Evolutionary conservation across 129 eudicot species (phyloP).

Genomic region (Deinandra increscens): DNA sequence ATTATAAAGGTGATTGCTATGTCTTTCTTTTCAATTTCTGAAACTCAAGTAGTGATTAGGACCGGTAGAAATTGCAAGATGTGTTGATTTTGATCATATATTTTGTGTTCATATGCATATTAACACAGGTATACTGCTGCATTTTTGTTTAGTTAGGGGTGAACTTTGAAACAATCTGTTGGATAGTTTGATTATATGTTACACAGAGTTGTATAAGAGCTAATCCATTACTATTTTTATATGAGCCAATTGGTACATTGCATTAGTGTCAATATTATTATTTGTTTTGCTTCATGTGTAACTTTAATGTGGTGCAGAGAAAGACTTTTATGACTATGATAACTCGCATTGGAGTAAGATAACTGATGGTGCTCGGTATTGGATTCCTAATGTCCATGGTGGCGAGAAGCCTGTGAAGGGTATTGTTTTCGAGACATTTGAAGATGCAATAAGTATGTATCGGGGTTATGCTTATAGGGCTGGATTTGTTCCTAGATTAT

Average conservation of each 20-base stretch:
- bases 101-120: no score
- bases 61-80: no score
- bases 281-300: not conserved
- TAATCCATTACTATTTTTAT: no score
- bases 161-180: no score
- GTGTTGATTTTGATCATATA: no score
- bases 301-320: not conserved
- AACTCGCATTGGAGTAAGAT: not conserved
- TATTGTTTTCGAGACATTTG: not conserved
- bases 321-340: no score
- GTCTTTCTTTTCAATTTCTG: not conserved
- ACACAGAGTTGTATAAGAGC: not conserved
- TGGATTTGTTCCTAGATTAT: conserved; percentile 3
- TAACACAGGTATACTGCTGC: no score
- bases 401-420: not conserved
- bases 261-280: not conserved
- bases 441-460: not conserved
- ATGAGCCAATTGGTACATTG: no score
- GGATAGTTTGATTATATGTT: not conserved
- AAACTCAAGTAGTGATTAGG: not conserved
- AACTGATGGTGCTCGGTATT: not conserved
- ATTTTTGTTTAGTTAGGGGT: no score
- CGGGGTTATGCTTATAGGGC: not conserved
- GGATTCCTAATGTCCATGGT: conserved; percentile 2
- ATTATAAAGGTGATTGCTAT: not conserved